These are phyloP conservation scores for Amphibolis antarctica DNA, from an alignment of 106 monocot species.

Conservation along the genomic window DNA sequence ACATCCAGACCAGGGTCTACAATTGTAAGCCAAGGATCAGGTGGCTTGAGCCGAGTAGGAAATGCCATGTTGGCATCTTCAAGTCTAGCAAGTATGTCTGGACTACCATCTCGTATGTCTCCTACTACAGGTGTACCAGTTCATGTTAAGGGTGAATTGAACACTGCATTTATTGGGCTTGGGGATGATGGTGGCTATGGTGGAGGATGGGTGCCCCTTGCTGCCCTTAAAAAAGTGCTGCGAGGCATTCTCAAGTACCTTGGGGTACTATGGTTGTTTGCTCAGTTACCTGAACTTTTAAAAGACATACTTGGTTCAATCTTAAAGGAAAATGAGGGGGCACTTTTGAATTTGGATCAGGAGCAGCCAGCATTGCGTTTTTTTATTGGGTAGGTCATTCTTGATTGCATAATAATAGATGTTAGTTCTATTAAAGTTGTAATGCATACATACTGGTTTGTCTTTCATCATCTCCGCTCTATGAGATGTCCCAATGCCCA, in stretches of 20 bases:
- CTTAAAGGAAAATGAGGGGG: constrained; percentile 84
- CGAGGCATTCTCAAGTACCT: constrained; percentile 94
- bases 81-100: constrained; percentile 44
- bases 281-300: constrained; percentile 85
- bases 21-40: constrained; percentile 36
- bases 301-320: constrained; percentile 97
- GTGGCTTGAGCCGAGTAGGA: constrained; percentile 42
- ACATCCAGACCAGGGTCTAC: constrained; percentile 33
- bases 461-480: not conserved
- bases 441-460: constrained; percentile 1
- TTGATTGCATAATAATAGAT: not conserved
- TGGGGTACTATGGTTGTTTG: constrained; percentile 96
- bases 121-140: constrained; percentile 63
- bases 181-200: constrained; percentile 99
- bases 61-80: constrained; percentile 57
- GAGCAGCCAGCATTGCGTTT: constrained; percentile 97
- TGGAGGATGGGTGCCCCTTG: constrained; percentile 98
- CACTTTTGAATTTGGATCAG: constrained; percentile 93
- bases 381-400: constrained; percentile 69
- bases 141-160: constrained; percentile 88
- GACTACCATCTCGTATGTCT: constrained; percentile 57
- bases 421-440: not conserved
- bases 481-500: not conserved
- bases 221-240: constrained; percentile 92
- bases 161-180: constrained; percentile 92